Conservation (phyloP, 2,329 filamentous ascomycete genomes). For the Colletotrichum sp. region DNA sequence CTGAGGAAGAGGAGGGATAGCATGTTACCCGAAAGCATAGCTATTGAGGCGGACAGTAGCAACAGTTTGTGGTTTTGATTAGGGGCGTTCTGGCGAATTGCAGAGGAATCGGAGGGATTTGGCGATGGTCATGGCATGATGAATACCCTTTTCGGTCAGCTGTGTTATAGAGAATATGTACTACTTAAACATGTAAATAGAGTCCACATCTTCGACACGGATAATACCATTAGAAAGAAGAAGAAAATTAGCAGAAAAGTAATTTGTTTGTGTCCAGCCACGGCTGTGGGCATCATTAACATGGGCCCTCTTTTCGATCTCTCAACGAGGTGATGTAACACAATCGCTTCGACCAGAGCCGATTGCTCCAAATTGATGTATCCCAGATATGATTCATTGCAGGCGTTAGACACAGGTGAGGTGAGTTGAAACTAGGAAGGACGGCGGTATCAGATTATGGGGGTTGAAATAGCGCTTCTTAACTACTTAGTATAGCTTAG, state of each 20-base stretch:
- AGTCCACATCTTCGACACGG: not conserved
- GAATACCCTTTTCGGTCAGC: not conserved
- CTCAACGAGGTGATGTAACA: not conserved
- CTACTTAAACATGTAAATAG: not conserved
- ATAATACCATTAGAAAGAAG: not conserved
- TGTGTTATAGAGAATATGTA: not conserved
- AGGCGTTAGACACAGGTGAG: not conserved
- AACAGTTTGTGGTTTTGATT: not conserved
- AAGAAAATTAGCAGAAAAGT: not conserved
- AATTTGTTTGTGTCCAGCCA: not conserved
- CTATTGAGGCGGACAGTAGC: not conserved
- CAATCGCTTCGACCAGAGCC: not conserved
- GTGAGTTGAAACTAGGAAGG: not conserved
- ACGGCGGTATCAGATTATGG: no score
- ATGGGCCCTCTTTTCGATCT: not conserved
- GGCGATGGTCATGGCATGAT: not conserved
- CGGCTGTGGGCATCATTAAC: not conserved
- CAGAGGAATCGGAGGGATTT: not conserved
- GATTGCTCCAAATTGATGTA: not conserved
- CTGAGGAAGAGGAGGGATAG: not conserved
- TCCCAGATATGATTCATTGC: not conserved
- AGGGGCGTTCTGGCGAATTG: constrained; percentile 10
- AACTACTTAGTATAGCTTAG: no score
- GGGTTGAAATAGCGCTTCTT: no score
- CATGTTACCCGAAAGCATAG: not conserved